Evolutionary conservation across 805 yeast genomes (phyloP).

Genomic region (Debaryomyces castellii): DNA sequence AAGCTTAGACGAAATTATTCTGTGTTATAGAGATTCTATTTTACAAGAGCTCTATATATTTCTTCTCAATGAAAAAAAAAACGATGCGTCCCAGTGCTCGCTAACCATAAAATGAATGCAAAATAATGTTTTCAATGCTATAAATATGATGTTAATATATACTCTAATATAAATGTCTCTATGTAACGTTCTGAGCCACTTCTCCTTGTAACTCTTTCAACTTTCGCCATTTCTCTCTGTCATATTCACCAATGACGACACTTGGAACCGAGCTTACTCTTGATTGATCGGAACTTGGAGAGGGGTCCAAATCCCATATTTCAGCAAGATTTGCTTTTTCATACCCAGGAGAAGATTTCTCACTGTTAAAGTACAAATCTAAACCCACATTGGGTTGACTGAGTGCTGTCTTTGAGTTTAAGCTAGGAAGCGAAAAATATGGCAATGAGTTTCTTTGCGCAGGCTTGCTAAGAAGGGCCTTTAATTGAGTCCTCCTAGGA

Average conservation of each 20-base stretch:
- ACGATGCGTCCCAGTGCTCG: slow-evolving; percentile 1
- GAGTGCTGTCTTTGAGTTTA: neutral
- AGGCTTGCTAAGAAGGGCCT: slow-evolving; percentile 4
- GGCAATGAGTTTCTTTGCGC: neutral
- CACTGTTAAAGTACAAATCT: neutral
- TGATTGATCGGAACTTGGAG: slow-evolving; percentile 37
- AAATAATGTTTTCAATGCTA: neutral
- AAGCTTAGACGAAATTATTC: neutral
- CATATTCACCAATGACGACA: slow-evolving; percentile 63
- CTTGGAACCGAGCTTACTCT: slow-evolving; percentile 50
- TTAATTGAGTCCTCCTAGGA: slow-evolving; percentile 29
- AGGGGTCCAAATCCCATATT: slow-evolving; percentile 30
- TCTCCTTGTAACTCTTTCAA: slow-evolving; percentile 32
- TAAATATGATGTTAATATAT: neutral
- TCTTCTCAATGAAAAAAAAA: slow-evolving; percentile 3
- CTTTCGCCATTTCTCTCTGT: slow-evolving; percentile 63
- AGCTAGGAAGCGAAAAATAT: neutral
- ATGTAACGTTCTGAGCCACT: neutral
- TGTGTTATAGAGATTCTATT: neutral
- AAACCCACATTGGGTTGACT: neutral
- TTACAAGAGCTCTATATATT: neutral
- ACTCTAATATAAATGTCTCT: neutral
- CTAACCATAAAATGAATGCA: slow-evolving; percentile 4
- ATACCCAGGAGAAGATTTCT: neutral
- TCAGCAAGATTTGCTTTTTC: slow-evolving; percentile 3